Percentiles rank a stretch among this genome's conserved stretches.
phyloP scores from a whole-genome alignment of 495 filamentous ascomycete genomes.

The Amorphotheca resinae region DNA sequence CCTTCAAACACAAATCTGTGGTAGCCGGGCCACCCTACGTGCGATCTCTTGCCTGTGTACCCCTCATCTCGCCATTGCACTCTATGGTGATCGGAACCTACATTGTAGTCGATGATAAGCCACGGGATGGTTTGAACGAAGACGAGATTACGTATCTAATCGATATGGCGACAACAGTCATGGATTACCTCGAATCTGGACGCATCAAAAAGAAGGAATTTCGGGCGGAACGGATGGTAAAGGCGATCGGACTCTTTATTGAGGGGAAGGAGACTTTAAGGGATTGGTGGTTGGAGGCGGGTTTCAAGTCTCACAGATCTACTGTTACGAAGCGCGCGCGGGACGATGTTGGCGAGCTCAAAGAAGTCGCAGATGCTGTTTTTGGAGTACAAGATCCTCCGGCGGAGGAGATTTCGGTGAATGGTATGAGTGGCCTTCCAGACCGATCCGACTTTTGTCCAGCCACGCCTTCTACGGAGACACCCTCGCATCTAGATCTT shows the following conservation, averaged over 20 bases:
- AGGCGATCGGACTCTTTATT: slow-evolving; percentile 27
- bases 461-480: slow-evolving; percentile 6
- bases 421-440: slow-evolving; percentile 9
- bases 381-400: slow-evolving; percentile 19
- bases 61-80: slow-evolving; percentile 21
- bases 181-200: slow-evolving; percentile 31
- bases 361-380: slow-evolving; percentile 14
- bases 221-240: slow-evolving; percentile 28
- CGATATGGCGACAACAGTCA: slow-evolving; percentile 31
- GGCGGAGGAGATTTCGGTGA: slow-evolving; percentile 9
- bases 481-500: neutral
- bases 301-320: slow-evolving; percentile 10
- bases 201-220: slow-evolving; percentile 23
- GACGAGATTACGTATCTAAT: slow-evolving; percentile 23
- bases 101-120: slow-evolving; percentile 25
- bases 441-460: neutral
- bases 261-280: slow-evolving; percentile 22
- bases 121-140: slow-evolving; percentile 22
- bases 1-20: slow-evolving; percentile 22
- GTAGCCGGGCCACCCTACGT: slow-evolving; percentile 21
- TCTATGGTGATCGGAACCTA: slow-evolving; percentile 23
- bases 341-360: slow-evolving; percentile 2
- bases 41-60: slow-evolving; percentile 24
- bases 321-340: slow-evolving; percentile 4
- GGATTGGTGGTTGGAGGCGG: slow-evolving; percentile 19